Evolutionary conservation across 2,329 filamentous ascomycete species (phyloP).

Genomic region (Cladophialophora bantiana): DNA sequence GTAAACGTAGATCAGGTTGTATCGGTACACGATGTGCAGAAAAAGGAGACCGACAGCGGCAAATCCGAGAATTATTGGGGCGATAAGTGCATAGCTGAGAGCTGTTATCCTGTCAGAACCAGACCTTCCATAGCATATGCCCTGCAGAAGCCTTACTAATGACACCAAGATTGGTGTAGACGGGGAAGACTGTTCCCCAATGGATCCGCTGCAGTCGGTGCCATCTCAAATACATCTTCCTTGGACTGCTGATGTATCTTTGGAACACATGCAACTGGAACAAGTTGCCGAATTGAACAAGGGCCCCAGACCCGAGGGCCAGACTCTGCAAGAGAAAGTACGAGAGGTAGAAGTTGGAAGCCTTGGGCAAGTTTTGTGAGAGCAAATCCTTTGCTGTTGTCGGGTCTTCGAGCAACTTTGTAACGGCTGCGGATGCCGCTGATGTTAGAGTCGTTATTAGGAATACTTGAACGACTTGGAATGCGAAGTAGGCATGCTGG

Average conservation of each 20-base stretch:
- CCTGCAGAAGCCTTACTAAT: slow-evolving; percentile 53
- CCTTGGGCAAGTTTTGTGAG: slow-evolving; percentile 78
- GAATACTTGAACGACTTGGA: slow-evolving; percentile 83
- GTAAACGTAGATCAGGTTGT: slow-evolving; percentile 88
- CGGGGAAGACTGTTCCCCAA: slow-evolving; percentile 80
- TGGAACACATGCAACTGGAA: slow-evolving; percentile 59
- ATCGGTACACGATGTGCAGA: slow-evolving; percentile 86
- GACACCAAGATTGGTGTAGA: slow-evolving; percentile 84
- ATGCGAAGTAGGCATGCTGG: slow-evolving; percentile 83
- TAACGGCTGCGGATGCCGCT: slow-evolving; percentile 71
- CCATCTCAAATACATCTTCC: slow-evolving; percentile 78
- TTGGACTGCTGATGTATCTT: slow-evolving; percentile 64
- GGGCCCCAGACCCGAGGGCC: slow-evolving; percentile 59
- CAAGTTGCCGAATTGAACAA: slow-evolving; percentile 44
- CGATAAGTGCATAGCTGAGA: slow-evolving; percentile 85
- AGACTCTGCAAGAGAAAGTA: slow-evolving; percentile 96
- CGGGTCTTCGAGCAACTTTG: slow-evolving; percentile 71
- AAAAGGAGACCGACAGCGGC: slow-evolving; percentile 77
- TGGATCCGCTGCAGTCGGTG: slow-evolving; percentile 73
- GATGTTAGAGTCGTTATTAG: slow-evolving; percentile 83
- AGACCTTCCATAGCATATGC: not conserved
- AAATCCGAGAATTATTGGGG: slow-evolving; percentile 82
- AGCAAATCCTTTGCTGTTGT: slow-evolving; percentile 69
- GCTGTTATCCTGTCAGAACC: slow-evolving; percentile 56
- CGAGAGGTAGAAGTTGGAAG: slow-evolving; percentile 92